These are phyloP conservation scores for Forsythia viridissima DNA, from an alignment of 257 asterid species.

Conservation along the genomic window DNA sequence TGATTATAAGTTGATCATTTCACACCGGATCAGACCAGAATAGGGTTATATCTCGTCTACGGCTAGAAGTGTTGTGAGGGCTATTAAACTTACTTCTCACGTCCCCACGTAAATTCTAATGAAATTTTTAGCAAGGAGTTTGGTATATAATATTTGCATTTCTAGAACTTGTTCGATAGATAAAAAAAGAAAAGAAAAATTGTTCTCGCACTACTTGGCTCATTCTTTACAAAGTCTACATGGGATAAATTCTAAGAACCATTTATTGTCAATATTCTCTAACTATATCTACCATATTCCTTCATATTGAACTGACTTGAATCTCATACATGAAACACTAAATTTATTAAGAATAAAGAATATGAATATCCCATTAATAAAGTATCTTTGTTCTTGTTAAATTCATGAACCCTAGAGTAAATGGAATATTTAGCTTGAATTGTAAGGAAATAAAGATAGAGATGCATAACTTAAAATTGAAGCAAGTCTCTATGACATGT, in stretches of 20 bases:
- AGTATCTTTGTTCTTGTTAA: not conserved
- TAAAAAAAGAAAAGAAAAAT: not conserved
- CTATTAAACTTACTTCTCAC: not conserved
- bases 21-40: too few species aligned
- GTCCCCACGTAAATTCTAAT: not conserved
- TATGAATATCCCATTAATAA: not conserved
- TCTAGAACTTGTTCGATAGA: too few species aligned
- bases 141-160: too few species aligned
- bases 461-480: not conserved
- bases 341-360: not conserved
- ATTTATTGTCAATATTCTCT: not conserved
- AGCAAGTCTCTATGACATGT: not conserved
- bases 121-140: not conserved
- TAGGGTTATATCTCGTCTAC: too few species aligned
- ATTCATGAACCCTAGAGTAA: not conserved
- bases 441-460: not conserved
- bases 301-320: not conserved
- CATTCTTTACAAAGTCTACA: not conserved
- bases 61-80: not conserved
- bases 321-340: not conserved
- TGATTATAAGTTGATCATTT: too few species aligned
- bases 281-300: not conserved
- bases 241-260: not conserved
- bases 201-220: not conserved
- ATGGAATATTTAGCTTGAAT: not conserved